Conservation (phyloP, 2,329 filamentous ascomycete genomes). For the Tricladium varicosporioides region DNA sequence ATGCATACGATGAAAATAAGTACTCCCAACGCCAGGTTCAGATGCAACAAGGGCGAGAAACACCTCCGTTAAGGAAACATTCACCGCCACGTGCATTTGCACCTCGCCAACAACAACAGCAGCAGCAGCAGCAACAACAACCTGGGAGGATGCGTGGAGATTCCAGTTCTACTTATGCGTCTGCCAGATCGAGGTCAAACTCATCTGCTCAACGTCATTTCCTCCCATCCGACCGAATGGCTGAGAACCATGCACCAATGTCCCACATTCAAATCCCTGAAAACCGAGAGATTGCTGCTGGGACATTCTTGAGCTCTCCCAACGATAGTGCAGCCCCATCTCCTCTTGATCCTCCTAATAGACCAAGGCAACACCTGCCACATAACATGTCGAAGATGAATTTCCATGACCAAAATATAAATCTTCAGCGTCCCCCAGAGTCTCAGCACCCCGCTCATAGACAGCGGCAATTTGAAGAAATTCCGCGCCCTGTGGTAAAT, state of each 20-base stretch:
- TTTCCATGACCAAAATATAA: slow-evolving; percentile 24
- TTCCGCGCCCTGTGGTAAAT: not conserved
- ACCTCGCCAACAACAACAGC: slow-evolving; percentile 22
- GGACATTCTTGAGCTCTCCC: slow-evolving; percentile 29
- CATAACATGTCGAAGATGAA: slow-evolving; percentile 26
- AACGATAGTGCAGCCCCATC: slow-evolving; percentile 17
- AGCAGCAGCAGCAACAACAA: slow-evolving; percentile 13
- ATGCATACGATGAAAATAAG: slow-evolving; percentile 80
- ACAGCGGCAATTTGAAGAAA: slow-evolving; percentile 9
- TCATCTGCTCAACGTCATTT: slow-evolving; percentile 42
- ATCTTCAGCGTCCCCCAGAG: slow-evolving; percentile 29
- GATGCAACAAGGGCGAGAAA: slow-evolving; percentile 72
- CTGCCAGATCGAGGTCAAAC: slow-evolving; percentile 46
- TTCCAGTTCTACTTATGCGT: slow-evolving; percentile 42
- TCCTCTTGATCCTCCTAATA: slow-evolving; percentile 12
- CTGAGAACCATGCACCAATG: slow-evolving; percentile 16
- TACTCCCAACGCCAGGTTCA: slow-evolving; percentile 80
- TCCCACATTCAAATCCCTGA: slow-evolving; percentile 17
- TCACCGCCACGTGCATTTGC: slow-evolving; percentile 27
- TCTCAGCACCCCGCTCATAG: slow-evolving; percentile 31
- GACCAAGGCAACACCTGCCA: slow-evolving; percentile 11
- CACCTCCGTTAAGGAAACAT: slow-evolving; percentile 43
- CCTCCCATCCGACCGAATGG: slow-evolving; percentile 22
- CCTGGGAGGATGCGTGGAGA: slow-evolving; percentile 45
- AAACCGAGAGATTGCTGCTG: slow-evolving; percentile 15